Conservation (phyloP, 805 yeast genomes). For the Brettanomyces custersianus region DNA sequence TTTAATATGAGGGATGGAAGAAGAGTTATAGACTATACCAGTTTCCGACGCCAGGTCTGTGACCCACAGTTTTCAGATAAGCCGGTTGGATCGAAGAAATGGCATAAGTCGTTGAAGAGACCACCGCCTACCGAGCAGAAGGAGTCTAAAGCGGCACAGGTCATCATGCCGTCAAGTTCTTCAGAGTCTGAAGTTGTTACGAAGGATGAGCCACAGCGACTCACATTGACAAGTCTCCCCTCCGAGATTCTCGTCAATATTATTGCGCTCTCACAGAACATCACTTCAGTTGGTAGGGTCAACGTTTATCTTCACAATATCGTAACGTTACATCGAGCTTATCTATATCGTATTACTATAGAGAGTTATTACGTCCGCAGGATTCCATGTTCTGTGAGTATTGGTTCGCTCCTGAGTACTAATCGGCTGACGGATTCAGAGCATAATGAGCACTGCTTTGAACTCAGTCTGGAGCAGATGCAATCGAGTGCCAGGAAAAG, state of each 20-base stretch:
- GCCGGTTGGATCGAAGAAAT: too few relatives aligned
- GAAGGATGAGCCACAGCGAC: not conserved
- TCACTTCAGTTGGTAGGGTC: constrained; percentile 3
- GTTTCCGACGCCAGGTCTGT: too few relatives aligned
- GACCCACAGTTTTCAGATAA: too few relatives aligned
- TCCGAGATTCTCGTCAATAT: constrained; percentile 10
- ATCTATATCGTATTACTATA: not conserved
- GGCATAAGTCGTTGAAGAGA: not conserved
- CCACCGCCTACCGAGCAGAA: not conserved
- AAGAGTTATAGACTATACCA: too few relatives aligned
- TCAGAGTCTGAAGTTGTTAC: not conserved
- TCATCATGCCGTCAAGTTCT: not conserved
- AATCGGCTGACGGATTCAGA: constrained; percentile 2
- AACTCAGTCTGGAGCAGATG: not conserved
- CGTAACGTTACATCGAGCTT: constrained; percentile 4
- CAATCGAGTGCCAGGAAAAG: not conserved
- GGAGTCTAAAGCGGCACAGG: not conserved
- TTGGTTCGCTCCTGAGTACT: not conserved
- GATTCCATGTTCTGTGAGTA: not conserved
- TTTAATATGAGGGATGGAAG: not conserved
- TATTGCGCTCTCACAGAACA: constrained; percentile 7
- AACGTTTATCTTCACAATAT: constrained; percentile 7
- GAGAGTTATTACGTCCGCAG: constrained; percentile 1
- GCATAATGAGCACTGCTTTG: not conserved
- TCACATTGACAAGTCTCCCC: constrained; percentile 5